Evolutionary conservation across 176 grass and related monocot genomes (phyloP).

Genomic region (Ampelocalamus luodianensis): DNA sequence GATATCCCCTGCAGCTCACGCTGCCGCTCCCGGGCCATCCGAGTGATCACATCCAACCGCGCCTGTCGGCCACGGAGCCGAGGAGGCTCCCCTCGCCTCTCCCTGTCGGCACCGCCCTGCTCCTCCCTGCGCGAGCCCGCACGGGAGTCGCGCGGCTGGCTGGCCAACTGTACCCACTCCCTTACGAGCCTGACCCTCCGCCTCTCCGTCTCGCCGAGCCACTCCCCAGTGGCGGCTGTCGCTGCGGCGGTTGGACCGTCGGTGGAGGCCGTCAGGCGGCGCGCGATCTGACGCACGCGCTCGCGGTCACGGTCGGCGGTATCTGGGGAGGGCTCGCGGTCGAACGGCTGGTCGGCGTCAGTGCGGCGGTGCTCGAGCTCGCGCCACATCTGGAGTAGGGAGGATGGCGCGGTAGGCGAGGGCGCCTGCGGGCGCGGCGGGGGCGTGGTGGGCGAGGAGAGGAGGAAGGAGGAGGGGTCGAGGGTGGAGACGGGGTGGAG

Average conservation of each 20-base stretch:
- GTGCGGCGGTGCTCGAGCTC: conserved; percentile 74
- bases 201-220: conserved; percentile 85
- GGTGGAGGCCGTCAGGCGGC: conserved; percentile 54
- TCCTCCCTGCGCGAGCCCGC: conserved; percentile 52
- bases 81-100: conserved; percentile 65
- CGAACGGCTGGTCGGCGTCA: conserved; percentile 52
- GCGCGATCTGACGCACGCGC: conserved; percentile 67
- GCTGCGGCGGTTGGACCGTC: conserved; percentile 34
- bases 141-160: conserved; percentile 65
- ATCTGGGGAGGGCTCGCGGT: conserved; percentile 68
- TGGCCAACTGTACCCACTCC: conserved; percentile 92
- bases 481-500: conserved; percentile 93
- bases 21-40: conserved; percentile 81
- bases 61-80: conserved; percentile 87
- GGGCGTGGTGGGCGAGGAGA: conserved; percentile 48
- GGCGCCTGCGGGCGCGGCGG: conserved; percentile 48
- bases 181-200: conserved; percentile 87
- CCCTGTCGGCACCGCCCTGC: conserved; percentile 22
- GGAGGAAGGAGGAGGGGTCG: conserved; percentile 73
- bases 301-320: conserved; percentile 69
- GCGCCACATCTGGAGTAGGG: conserved; percentile 95
- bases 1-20: conserved; percentile 88
- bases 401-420: conserved; percentile 39
- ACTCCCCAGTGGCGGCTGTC: conserved; percentile 57
- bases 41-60: conserved; percentile 73